phyloP scores from a whole-genome alignment of 495 filamentous ascomycete genomes.

The Trypethelium eluteriae region DNA sequence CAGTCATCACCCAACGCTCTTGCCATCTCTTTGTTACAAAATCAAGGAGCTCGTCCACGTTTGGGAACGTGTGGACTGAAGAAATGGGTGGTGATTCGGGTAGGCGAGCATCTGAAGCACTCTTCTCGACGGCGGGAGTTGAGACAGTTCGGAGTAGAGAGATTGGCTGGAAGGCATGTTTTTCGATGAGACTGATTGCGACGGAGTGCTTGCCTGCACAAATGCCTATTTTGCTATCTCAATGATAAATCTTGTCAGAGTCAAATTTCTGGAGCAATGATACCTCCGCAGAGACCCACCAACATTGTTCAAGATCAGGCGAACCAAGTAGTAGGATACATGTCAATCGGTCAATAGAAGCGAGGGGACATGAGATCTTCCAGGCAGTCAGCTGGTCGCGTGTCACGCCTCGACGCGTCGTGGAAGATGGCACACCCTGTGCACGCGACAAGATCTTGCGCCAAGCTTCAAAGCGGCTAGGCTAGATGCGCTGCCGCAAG shows the following conservation, averaged over 20 bases:
- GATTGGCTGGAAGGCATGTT: slow-evolving; percentile 65
- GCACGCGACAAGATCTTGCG: background rate
- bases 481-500: too few species aligned
- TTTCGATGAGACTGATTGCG: slow-evolving; percentile 68
- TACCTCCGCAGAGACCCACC: slow-evolving; percentile 87
- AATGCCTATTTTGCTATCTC: slow-evolving; percentile 51
- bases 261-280: slow-evolving; percentile 28
- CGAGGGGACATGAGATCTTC: too few species aligned
- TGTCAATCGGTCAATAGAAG: too few species aligned
- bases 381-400: background rate
- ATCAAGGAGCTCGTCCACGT: slow-evolving; percentile 59
- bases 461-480: background rate
- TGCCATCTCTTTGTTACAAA: slow-evolving; percentile 81
- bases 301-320: slow-evolving; percentile 53
- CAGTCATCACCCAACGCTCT: slow-evolving; percentile 72
- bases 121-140: slow-evolving; percentile 26
- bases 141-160: slow-evolving; percentile 33
- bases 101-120: slow-evolving; percentile 27
- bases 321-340: too few species aligned
- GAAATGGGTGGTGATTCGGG: slow-evolving; percentile 23
- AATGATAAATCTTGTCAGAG: slow-evolving; percentile 20
- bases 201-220: slow-evolving; percentile 85
- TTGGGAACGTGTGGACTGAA: slow-evolving; percentile 45
- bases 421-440: too few species aligned
- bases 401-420: background rate